Base-by-base conservation (phyloP, 805 yeast species). In the Barnettozyma wickerhamii region DNA sequence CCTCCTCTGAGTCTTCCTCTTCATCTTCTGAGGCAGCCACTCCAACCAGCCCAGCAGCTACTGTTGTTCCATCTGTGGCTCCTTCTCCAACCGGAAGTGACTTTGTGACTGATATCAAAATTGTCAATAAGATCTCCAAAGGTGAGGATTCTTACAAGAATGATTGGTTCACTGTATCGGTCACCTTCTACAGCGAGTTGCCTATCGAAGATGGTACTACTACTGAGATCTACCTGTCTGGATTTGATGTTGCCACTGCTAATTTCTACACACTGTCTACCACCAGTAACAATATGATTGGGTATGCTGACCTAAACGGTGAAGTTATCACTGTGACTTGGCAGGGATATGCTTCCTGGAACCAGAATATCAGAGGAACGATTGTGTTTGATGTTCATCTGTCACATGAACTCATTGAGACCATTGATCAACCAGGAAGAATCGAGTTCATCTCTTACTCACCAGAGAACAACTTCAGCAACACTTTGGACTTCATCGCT, bases 51-150 rank as follows among this genome's bases (percentile, higher is more conserved):
- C 19, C 23, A 10, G 6, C 35, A 14, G 7, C 20, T 7, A 35
- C 29, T 29, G 23, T 33, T 15, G 27, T 35, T 15, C 42, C 42
- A 34, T 14, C 29, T 14, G 30, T n/a, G 10, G 26, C 15, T 17
- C 42, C 42, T 23, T 10, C 33, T 23, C 41, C 37, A 10, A 39
- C 43, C 19, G 46, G 46, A 21, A 2, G 14, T 6, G 43, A 40
- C 15, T 12, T 30, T 9, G 26, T 43, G 19, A 24, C 28, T 7
- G 30, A 36, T 23, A 43, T 43, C 20, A 10, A 27, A 2, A 30
- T 43, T 24, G 33, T 40, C 17, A 35, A 32, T 17, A 33, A 36
- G 13, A 15, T 28, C n/a, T 19, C 46, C 20, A 10, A n/a, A 2
- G 38, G 19, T 12, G 3, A 21, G 13, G 35, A 29, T 14, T 15